phyloP scores from a whole-genome alignment of 2,329 filamentous ascomycete species.

The Monilinia fructicola region DNA sequence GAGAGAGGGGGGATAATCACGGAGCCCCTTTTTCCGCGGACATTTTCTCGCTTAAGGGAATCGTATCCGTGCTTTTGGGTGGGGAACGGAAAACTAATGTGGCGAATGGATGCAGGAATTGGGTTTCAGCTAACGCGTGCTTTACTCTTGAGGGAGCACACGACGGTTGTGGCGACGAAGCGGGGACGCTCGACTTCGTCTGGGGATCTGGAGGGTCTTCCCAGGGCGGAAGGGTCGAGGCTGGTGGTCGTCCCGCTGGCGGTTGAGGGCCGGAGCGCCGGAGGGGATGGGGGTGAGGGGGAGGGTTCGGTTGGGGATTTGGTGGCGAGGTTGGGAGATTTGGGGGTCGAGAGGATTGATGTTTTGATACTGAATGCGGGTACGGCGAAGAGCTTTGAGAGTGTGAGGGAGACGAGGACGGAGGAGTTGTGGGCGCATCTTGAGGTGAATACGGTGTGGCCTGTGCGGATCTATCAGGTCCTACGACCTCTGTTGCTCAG shows the following conservation, averaged over 20 bases:
- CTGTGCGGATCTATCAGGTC: conserved; percentile 48
- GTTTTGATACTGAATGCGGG: conserved; percentile 54
- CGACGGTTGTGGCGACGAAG: conserved; percentile 45
- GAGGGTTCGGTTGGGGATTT: neutral
- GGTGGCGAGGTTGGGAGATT: neutral
- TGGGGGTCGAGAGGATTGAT: conserved; percentile 47
- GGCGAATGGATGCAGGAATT: conserved; percentile 28
- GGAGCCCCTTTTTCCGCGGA: neutral
- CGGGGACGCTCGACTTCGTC: conserved; percentile 37
- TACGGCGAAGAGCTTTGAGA: conserved; percentile 40
- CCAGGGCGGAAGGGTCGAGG: neutral
- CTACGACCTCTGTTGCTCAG: conserved; percentile 43
- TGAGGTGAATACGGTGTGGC: conserved; percentile 47
- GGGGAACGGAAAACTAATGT: neutral
- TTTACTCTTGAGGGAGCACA: conserved; percentile 43
- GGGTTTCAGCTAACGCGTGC: conserved; percentile 40
- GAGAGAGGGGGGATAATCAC: neutral
- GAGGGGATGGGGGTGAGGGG: rapidly evolving
- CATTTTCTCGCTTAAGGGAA: conserved; percentile 11
- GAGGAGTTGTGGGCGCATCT: conserved; percentile 44
- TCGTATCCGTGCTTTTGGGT: neutral
- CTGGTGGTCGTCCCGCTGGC: neutral
- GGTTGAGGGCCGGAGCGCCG: neutral
- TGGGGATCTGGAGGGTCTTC: neutral
- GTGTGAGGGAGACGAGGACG: conserved; percentile 39